Percentiles rank a stretch among this genome's conserved stretches.
Evolutionary conservation across 1,139 yeast genomes (phyloP).

Genomic region (Pneumocystis murina): DNA sequence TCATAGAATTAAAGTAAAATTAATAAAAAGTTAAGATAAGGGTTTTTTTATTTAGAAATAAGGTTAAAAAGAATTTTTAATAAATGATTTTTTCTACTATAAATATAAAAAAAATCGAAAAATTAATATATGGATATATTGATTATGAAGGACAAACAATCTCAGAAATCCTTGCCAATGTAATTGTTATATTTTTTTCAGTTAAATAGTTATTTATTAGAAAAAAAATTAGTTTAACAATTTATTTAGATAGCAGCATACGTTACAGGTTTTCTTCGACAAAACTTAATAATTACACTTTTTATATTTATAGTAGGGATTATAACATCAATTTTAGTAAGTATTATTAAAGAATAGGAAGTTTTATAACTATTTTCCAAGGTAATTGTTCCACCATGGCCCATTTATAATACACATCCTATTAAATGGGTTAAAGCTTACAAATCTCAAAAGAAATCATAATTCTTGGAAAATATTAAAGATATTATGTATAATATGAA

Average conservation of each 20-base stretch:
- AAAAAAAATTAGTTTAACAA: background rate
- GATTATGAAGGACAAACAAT: background rate
- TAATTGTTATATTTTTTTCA: background rate
- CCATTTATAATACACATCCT: constrained; percentile 5
- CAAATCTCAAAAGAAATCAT: background rate
- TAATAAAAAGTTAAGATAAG: too few species aligned
- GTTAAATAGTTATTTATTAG: background rate
- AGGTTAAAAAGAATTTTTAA: too few species aligned
- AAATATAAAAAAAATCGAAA: background rate
- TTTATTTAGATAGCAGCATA: background rate
- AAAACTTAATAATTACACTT: constrained; percentile 1
- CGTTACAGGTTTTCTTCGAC: background rate
- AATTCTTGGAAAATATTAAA: too few species aligned
- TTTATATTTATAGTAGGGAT: constrained; percentile 1
- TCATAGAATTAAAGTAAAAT: too few species aligned
- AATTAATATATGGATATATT: background rate
- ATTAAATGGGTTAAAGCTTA: background rate
- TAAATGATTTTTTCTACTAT: too few species aligned
- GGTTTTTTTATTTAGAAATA: too few species aligned
- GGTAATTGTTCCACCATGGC: constrained; percentile 11
- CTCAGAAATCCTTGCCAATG: background rate
- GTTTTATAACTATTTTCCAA: background rate
- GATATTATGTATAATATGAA: background rate
- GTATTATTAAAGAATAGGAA: background rate
- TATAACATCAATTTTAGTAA: constrained; percentile 4